Base-by-base conservation (phyloP, 352 stramenopile species). In the Sclerospora graminicola region DNA sequence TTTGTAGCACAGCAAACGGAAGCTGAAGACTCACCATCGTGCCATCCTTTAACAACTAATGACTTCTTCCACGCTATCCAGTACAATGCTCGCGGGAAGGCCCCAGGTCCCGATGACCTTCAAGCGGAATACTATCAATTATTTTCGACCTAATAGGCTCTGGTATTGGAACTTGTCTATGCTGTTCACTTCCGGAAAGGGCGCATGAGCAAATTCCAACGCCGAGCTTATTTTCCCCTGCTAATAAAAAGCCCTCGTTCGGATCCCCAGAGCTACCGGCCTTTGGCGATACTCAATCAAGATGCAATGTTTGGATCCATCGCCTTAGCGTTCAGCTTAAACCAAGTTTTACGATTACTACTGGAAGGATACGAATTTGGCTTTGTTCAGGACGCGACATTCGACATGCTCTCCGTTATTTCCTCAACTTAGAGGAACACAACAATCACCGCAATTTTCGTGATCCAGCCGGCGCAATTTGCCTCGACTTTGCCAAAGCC, bases 401-500 rank as follows among this genome's bases (percentile, higher is more conserved):
- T 35, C 1, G 31, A 2, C 31, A 37, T 13, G 31, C 13, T 6
- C 31, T 37, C 8, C 15, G 31, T 4, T 37, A 37, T 18, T 37
- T 37, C 10, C 6, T 8, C 5, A 7, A 37, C 14, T 18, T 37
- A 4, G 7, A 8, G 14, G 5, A 10, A 8, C 30, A 48, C 11
- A 40, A 21, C 13, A n/a, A 4, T 5, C 3, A 40, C 7, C 19
- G 11, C 2, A 29, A 48, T 7, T 19, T 4, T 1, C 0, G 11
- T 9, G 5, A 9, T 13, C 20, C 41, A 10, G 31, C 30, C 23
- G 29, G 41, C 8, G 30, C 41, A 10, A 26, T 48, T 15, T 40
- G 30, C 20, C 30, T 48, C 3, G 20, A 48, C 10, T 41, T 41
- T 32, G 41, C 29, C 6, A 48, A 48, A 27, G 41, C 30, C n/a